Evolutionary conservation across 495 filamentous ascomycete genomes (phyloP).

Genomic region (Daldinia childiae): DNA sequence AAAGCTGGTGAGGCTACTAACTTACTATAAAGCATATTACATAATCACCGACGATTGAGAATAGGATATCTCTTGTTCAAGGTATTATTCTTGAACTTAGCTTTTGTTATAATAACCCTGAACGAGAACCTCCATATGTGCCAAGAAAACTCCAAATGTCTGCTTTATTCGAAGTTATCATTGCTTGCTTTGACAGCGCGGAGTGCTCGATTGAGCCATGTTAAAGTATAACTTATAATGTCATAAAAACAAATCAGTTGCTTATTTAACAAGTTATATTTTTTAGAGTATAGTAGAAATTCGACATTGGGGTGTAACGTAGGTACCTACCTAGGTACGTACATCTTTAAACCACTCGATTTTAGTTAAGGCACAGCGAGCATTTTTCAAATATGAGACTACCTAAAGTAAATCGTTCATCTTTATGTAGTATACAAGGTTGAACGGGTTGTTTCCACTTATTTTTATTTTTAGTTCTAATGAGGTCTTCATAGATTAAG

Average conservation of each 20-base stretch:
- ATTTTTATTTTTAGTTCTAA: background rate
- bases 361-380: no score
- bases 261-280: no score
- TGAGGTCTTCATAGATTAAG: no score
- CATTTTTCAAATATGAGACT: background rate
- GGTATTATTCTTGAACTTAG: background rate
- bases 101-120: background rate
- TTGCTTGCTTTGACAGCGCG: background rate
- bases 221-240: no score
- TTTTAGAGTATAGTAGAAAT: background rate
- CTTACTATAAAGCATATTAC: background rate
- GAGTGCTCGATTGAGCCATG: no score
- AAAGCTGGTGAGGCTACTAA: background rate
- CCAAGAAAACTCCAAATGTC: background rate
- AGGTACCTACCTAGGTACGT: background rate
- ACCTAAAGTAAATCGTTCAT: background rate
- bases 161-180: background rate
- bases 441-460: background rate
- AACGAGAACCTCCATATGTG: background rate
- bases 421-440: background rate
- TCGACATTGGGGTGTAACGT: background rate
- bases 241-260: no score
- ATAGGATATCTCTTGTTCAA: background rate
- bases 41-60: background rate
- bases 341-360: no score